Evolutionary conservation across 192 early-diverging fungal genomes (phyloP).

Genomic region (Chytriomyces sp.): DNA sequence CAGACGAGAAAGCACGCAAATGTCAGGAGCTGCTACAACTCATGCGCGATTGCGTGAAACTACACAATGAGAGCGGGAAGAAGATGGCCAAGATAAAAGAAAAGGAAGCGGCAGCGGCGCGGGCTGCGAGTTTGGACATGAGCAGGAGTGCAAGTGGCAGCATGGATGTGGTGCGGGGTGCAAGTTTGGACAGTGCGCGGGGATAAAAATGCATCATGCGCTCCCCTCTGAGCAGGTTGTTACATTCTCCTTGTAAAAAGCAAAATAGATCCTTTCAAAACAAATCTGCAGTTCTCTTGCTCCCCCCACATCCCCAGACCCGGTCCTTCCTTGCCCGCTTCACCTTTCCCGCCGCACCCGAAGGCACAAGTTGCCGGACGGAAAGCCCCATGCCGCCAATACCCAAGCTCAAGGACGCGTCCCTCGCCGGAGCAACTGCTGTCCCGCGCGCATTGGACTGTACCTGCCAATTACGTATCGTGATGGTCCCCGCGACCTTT

Average conservation of each 20-base stretch:
- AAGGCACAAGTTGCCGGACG: background rate
- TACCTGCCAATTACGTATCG: slow-evolving; percentile 16
- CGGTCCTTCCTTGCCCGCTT: background rate
- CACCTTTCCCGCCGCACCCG: background rate
- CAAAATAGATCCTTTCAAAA: background rate
- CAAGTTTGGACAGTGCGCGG: background rate
- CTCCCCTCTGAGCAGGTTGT: background rate
- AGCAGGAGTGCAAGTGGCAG: background rate
- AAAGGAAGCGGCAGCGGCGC: background rate
- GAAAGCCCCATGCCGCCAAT: too few species aligned
- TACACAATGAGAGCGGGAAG: background rate
- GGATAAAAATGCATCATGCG: background rate
- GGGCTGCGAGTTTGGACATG: too few species aligned
- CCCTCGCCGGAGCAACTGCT: too few species aligned
- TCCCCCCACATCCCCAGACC: slow-evolving; percentile 11
- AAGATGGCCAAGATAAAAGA: background rate
- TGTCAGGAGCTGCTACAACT: slow-evolving; percentile 19
- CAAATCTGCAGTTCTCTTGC: background rate
- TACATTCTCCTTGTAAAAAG: background rate
- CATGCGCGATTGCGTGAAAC: slow-evolving; percentile 1
- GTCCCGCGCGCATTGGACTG: too few species aligned
- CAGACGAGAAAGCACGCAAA: slow-evolving; percentile 9
- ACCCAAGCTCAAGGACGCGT: too few species aligned
- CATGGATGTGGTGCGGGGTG: too few species aligned
- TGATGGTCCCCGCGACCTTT: background rate